These are phyloP conservation scores for Tolypocladium cylindrosporum DNA, from an alignment of 2,329 filamentous ascomycete genomes.

Conservation along the genomic window DNA sequence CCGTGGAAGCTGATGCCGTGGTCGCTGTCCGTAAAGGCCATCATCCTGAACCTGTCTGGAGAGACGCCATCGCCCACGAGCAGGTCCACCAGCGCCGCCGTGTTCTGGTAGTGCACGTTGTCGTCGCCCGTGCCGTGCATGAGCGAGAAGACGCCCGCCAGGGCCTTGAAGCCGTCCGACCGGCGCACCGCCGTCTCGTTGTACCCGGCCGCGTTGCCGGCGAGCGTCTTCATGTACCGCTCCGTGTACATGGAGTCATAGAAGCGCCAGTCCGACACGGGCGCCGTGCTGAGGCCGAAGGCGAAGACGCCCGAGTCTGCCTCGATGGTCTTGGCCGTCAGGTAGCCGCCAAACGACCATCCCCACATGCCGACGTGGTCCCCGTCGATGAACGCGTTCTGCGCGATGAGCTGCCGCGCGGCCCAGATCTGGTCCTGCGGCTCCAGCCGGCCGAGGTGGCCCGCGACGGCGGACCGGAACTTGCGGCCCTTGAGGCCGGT, in stretches of 20 bases:
- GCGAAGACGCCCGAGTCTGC: conserved; percentile 50
- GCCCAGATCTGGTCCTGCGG: conserved; percentile 59
- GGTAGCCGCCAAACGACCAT: conserved; percentile 59
- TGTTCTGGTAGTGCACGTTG: conserved; percentile 63
- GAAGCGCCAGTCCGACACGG: conserved; percentile 59
- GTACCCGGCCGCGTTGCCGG: conserved; percentile 49
- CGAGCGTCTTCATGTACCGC: conserved; percentile 58
- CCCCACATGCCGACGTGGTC: conserved; percentile 57
- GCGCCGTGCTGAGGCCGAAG: conserved; percentile 53
- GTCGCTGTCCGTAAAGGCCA: conserved; percentile 56
- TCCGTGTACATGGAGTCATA: conserved; percentile 66
- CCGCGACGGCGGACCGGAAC: conserved; percentile 48
- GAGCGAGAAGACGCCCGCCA: conserved; percentile 49
- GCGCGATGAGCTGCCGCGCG: conserved; percentile 41
- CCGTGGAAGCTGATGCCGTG: conserved; percentile 52
- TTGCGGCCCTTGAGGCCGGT: conserved; percentile 54
- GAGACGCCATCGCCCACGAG: conserved; percentile 49
- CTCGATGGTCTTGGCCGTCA: conserved; percentile 57
- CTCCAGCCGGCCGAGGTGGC: conserved; percentile 53
- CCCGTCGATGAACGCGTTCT: conserved; percentile 44
- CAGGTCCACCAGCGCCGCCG: conserved; percentile 50
- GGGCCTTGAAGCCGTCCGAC: conserved; percentile 49
- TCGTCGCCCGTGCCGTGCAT: conserved; percentile 61
- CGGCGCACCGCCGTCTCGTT: conserved; percentile 48
- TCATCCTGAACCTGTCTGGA: conserved; percentile 51